These are phyloP conservation scores for Ensete glaucum DNA, from an alignment of 176 grass and related monocot species.

Conservation along the genomic window DNA sequence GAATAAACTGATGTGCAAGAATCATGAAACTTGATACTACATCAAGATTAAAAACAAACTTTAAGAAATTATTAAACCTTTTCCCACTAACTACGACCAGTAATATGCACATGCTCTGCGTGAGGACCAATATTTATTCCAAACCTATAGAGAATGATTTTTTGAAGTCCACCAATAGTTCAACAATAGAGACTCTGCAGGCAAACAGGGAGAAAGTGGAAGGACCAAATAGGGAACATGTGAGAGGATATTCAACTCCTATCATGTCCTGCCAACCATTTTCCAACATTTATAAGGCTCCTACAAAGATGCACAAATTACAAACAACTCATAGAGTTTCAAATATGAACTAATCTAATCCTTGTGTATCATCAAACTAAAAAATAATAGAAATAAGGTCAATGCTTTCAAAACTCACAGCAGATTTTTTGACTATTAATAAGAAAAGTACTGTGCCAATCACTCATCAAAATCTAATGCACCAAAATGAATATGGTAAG, in stretches of 20 bases:
- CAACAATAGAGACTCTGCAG: background rate
- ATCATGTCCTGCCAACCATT: background rate
- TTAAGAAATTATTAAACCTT: background rate
- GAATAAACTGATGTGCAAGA: background rate
- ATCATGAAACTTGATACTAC: background rate
- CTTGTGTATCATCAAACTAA: too few species aligned
- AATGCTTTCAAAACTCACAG: too few species aligned
- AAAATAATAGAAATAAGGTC: too few species aligned
- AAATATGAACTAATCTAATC: too few species aligned
- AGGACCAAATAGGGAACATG: background rate
- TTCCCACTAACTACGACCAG: background rate
- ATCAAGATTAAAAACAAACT: background rate
- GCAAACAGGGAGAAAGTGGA: background rate
- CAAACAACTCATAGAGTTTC: too few species aligned
- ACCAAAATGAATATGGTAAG: too few species aligned
- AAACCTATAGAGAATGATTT: background rate
- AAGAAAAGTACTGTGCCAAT: too few species aligned
- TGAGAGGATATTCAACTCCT: background rate
- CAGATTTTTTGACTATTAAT: too few species aligned
- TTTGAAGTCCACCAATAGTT: background rate
- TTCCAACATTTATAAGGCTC: background rate
- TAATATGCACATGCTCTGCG: background rate
- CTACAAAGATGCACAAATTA: background rate
- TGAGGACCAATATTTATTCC: background rate
- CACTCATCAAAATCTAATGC: too few species aligned